phyloP scores from a whole-genome alignment of 805 yeast species.

The Dipodascus albidus region DNA sequence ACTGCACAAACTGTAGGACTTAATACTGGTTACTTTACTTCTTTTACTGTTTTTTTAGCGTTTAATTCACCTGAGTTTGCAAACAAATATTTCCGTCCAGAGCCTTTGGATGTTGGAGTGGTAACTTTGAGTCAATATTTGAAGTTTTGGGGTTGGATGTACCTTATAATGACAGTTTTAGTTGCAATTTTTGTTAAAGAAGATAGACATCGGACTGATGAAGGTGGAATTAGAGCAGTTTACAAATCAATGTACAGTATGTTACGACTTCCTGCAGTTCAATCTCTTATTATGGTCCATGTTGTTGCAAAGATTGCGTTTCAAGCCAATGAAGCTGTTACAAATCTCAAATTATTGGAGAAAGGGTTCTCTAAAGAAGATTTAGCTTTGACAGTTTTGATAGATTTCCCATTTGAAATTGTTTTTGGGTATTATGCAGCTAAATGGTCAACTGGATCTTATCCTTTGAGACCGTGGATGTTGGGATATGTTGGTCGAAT shows the following conservation, averaged over 20 bases:
- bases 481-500: conserved; percentile 77
- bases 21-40: conserved; percentile 83
- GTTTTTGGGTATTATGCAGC: conserved; percentile 94
- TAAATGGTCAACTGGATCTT: conserved; percentile 72
- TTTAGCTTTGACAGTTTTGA: conserved; percentile 78
- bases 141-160: conserved; percentile 64
- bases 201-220: conserved; percentile 39
- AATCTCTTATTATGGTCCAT: conserved; percentile 61
- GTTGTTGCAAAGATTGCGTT: conserved; percentile 81
- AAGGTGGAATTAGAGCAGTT: conserved; percentile 23
- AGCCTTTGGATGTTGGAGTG: conserved; percentile 53
- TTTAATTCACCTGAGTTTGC: conserved; percentile 89
- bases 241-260: conserved; percentile 27
- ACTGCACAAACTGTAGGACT: conserved; percentile 96
- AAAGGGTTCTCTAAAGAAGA: conserved; percentile 91
- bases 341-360: conserved; percentile 81
- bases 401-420: conserved; percentile 94
- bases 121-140: conserved; percentile 67
- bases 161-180: conserved; percentile 51
- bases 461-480: conserved; percentile 77
- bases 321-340: conserved; percentile 93
- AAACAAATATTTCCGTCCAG: conserved; percentile 61
- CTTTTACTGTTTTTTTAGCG: conserved; percentile 86
- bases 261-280: conserved; percentile 50
- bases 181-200: conserved; percentile 56